Evolutionary conservation across 1,284 basidiomycete genomes (phyloP).

Genomic region (Porodaedalea pini): DNA sequence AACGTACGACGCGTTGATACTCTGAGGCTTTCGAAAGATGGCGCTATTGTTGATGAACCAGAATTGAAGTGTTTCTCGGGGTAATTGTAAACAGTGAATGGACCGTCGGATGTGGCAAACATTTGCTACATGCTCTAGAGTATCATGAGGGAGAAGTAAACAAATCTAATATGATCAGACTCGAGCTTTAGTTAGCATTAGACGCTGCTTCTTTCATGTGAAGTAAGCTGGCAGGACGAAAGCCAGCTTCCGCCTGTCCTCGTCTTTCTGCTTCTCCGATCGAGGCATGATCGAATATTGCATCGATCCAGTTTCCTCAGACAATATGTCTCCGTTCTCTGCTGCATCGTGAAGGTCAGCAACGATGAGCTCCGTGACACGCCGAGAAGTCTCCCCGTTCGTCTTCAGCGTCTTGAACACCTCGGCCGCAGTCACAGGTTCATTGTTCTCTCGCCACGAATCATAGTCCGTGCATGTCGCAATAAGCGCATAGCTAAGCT

Average conservation of each 20-base stretch:
- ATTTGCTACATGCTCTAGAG: too few relatives aligned
- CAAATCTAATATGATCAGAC: not conserved
- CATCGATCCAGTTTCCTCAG: slow-evolving; percentile 77
- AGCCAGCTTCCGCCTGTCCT: slow-evolving; percentile 70
- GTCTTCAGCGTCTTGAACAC: slow-evolving; percentile 84
- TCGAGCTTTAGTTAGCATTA: not conserved
- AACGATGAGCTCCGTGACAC: slow-evolving; percentile 72
- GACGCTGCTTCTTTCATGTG: slow-evolving; percentile 9
- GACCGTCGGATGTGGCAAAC: too few relatives aligned
- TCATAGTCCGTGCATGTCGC: slow-evolving; percentile 92
- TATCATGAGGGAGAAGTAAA: not conserved
- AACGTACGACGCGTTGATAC: too few relatives aligned
- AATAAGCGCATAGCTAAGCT: slow-evolving; percentile 88
- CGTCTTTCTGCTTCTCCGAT: slow-evolving; percentile 55
- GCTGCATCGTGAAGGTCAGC: slow-evolving; percentile 71
- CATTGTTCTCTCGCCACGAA: slow-evolving; percentile 79
- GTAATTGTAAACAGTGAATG: too few relatives aligned
- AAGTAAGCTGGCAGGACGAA: slow-evolving; percentile 80
- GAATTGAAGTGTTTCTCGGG: too few relatives aligned
- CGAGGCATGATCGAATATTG: slow-evolving; percentile 81
- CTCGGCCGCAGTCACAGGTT: slow-evolving; percentile 83
- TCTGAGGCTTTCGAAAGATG: too few relatives aligned
- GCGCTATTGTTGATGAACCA: too few relatives aligned
- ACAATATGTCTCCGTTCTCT: slow-evolving; percentile 47
- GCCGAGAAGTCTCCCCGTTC: slow-evolving; percentile 82